Evolutionary conservation across 345 rosid species (phyloP).

Genomic region (Euphorbia peplus): DNA sequence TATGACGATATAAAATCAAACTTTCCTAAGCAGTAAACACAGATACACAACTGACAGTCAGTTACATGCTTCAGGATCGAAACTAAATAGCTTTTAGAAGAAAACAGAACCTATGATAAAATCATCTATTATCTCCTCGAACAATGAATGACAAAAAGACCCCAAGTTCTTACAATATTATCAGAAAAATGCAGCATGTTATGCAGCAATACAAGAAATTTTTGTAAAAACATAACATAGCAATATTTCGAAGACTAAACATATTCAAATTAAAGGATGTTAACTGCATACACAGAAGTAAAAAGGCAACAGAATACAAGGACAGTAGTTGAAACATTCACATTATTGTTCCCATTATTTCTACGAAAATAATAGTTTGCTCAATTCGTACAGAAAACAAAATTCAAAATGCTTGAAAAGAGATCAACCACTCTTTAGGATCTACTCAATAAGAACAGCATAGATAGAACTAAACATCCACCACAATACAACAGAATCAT

Average conservation of each 20-base stretch:
- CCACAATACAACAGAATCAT: background rate
- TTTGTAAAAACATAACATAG: constrained; percentile 11
- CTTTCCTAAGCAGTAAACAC: background rate
- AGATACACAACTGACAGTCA: background rate
- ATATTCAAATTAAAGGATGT: background rate
- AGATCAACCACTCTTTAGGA: background rate
- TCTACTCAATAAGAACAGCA: background rate
- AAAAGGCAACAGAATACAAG: background rate
- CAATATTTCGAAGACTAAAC: background rate
- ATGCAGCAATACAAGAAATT: constrained; percentile 3
- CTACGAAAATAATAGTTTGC: background rate
- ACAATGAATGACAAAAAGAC: background rate
- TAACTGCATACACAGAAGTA: background rate
- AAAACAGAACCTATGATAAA: background rate
- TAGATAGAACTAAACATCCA: background rate
- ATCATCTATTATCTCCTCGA: background rate
- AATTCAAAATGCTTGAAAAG: background rate
- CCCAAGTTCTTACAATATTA: background rate
- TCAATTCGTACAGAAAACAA: background rate
- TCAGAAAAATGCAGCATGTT: background rate
- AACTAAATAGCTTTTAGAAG: background rate
- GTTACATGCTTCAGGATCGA: background rate
- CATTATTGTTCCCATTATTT: background rate
- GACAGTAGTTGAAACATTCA: background rate
- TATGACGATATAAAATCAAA: background rate